Evolutionary conservation across 2,329 filamentous ascomycete species (phyloP), one percentile per base, ranked within the genome.

Genomic region (Aspergillus ibericus): DNA sequence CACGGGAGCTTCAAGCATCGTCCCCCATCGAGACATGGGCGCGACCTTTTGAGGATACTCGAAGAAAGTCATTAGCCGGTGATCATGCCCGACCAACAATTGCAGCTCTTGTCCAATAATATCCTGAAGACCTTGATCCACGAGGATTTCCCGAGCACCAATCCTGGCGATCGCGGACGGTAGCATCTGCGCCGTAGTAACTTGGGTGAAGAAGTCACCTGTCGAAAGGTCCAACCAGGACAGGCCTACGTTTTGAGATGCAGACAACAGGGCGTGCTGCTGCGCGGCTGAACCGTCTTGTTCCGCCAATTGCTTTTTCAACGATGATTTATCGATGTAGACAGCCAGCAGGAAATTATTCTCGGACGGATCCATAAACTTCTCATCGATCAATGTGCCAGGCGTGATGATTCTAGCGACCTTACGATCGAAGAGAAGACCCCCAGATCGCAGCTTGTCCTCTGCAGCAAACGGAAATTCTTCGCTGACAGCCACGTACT

Each of bases 151-250:
- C 46, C 89, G 84, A 1, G 95, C 92, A 16, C 86, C 86, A 62
- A 98, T 89, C 25, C 93, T 87, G 27, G 93, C 90, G 52, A 98
- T 80, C 18, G 90, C 87, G 9, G 93, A 92, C n/a, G 90, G 82
- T 4, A 99, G 78, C 55, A 88, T 87, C 51, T 84, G 80, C 7
- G 93, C 76, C 18, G 88, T 87, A 0, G 90, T 88, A 16, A 80
- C 81, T 70, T 98, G 92, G 0, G 92, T 96, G 69, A 88, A 92
- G 76, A 99, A 99, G 68, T 93, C 90, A 13, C 95, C 95, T 2
- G 95, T 99, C 8, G 95, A 97, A 25, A 98, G 78, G 75, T 99
- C 95, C 48, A 98, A 80, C 95, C 95, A 99, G 40, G 95, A 91
- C 51, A 99, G 79, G 3, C 95, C 95, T 57, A 96, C 79, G 47